These are phyloP conservation scores for Aspergillus aculeatinus DNA, from an alignment of 2,329 filamentous ascomycete genomes.

Conservation along the genomic window DNA sequence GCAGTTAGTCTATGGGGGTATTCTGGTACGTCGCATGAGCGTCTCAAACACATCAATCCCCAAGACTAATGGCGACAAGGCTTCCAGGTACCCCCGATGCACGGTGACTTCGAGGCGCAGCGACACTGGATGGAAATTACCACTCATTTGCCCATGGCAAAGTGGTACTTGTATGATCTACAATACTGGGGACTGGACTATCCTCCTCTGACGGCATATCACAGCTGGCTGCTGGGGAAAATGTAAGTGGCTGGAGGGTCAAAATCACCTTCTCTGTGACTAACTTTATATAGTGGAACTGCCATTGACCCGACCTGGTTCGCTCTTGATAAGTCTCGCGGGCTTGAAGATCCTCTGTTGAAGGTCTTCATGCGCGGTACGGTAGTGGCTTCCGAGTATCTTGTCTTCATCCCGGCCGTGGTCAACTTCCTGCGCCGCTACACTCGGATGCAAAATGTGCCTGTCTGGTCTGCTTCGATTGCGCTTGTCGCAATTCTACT, in stretches of 20 bases:
- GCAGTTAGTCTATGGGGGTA: constrained; percentile 90
- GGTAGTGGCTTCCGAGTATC: constrained; percentile 85
- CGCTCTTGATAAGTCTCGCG: constrained; percentile 76
- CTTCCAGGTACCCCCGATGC: constrained; percentile 79
- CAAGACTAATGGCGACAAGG: constrained; percentile 50
- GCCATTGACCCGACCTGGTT: constrained; percentile 85
- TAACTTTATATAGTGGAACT: constrained; percentile 56
- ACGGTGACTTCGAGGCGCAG: constrained; percentile 96
- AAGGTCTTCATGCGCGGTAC: constrained; percentile 97
- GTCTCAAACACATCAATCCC: neutral
- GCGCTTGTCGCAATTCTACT: constrained; percentile 87
- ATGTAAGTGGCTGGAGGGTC: constrained; percentile 53
- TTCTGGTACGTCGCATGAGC: constrained; percentile 62
- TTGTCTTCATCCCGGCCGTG: constrained; percentile 81
- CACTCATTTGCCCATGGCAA: constrained; percentile 79
- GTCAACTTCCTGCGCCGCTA: constrained; percentile 84
- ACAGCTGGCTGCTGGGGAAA: constrained; percentile 91
- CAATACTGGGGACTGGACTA: constrained; percentile 99
- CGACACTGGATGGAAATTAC: constrained; percentile 99
- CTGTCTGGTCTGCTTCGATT: constrained; percentile 78
- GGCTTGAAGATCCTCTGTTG: constrained; percentile 71
- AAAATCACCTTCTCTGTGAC: constrained; percentile 14
- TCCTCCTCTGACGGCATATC: constrained; percentile 94
- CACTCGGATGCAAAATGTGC: constrained; percentile 71
- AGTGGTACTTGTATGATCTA: constrained; percentile 98